phyloP scores from a whole-genome alignment of 805 yeast species.

The Saturnispora hagleri region DNA sequence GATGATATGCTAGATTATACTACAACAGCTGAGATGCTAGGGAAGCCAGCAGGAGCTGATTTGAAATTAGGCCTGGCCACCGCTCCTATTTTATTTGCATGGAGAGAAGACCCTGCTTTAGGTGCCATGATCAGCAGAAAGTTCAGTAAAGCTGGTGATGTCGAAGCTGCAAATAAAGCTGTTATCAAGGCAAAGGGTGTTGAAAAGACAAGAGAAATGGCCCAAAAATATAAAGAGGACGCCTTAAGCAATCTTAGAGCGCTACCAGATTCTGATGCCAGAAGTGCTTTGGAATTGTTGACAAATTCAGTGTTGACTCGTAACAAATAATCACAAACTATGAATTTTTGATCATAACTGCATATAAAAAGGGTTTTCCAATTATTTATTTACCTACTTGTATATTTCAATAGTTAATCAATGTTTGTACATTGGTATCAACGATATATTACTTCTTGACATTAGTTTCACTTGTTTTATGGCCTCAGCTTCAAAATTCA shows the following conservation, averaged over 20 bases:
- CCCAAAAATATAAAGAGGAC: slow-evolving; percentile 63
- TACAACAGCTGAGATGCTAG: slow-evolving; percentile 72
- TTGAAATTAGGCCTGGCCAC: slow-evolving; percentile 90
- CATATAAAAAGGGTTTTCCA: not conserved
- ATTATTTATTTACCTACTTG: not conserved
- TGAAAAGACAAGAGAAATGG: slow-evolving; percentile 63
- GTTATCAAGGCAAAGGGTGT: slow-evolving; percentile 70
- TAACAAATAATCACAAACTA: slow-evolving; percentile 37
- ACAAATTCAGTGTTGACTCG: slow-evolving; percentile 80
- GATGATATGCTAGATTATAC: slow-evolving; percentile 96
- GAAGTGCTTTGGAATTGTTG: slow-evolving; percentile 77
- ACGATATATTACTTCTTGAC: not conserved
- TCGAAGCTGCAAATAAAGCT: slow-evolving; percentile 67
- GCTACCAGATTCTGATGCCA: slow-evolving; percentile 82
- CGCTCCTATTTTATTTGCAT: slow-evolving; percentile 91
- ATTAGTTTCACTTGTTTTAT: not conserved
- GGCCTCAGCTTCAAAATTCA: not conserved
- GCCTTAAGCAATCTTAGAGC: slow-evolving; percentile 65
- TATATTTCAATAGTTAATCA: not conserved
- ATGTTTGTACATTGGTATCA: not conserved
- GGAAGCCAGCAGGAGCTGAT: slow-evolving; percentile 96
- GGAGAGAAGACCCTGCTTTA: slow-evolving; percentile 79
- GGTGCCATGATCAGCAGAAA: slow-evolving; percentile 81
- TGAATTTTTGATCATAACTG: not conserved
- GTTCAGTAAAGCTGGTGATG: slow-evolving; percentile 73